Evolutionary conservation across 805 yeast genomes (phyloP).

Genomic region (Kuraishia capsulata): DNA sequence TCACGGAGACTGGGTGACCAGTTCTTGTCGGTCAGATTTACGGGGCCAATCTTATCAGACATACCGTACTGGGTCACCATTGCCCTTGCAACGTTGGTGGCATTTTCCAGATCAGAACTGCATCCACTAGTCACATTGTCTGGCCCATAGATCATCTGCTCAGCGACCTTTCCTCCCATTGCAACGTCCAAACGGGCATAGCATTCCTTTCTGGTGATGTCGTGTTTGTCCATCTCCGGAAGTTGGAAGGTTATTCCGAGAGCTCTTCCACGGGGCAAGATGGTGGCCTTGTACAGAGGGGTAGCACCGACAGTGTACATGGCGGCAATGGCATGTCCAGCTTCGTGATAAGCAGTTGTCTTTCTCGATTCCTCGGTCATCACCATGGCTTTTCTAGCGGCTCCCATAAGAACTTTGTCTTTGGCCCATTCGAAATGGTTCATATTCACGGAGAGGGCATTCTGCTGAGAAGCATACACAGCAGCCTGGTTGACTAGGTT

Average conservation of each 20-base stretch:
- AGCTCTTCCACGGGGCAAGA: constrained; percentile 94
- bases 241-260: constrained; percentile 94
- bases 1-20: constrained; percentile 90
- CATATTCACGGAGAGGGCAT: constrained; percentile 87
- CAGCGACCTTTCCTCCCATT: constrained; percentile 99
- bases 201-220: constrained; percentile 83
- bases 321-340: constrained; percentile 99
- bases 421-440: constrained; percentile 97
- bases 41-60: constrained; percentile 92
- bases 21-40: constrained; percentile 72
- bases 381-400: constrained; percentile 96
- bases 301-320: constrained; percentile 92
- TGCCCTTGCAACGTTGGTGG: constrained; percentile 89
- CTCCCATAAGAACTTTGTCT: constrained; percentile 96
- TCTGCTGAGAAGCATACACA: constrained; percentile 86
- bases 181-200: constrained; percentile 90
- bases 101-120: constrained; percentile 81
- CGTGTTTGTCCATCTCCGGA: constrained; percentile 97
- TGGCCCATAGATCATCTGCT: constrained; percentile 82
- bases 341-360: constrained; percentile 97
- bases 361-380: constrained; percentile 89
- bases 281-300: constrained; percentile 92
- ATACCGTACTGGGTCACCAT: constrained; percentile 97
- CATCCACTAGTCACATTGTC: constrained; percentile 95
- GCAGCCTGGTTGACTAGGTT: constrained; percentile 98